Conservation (phyloP, 345 rosid genomes). For the Brassica juncea region DNA sequence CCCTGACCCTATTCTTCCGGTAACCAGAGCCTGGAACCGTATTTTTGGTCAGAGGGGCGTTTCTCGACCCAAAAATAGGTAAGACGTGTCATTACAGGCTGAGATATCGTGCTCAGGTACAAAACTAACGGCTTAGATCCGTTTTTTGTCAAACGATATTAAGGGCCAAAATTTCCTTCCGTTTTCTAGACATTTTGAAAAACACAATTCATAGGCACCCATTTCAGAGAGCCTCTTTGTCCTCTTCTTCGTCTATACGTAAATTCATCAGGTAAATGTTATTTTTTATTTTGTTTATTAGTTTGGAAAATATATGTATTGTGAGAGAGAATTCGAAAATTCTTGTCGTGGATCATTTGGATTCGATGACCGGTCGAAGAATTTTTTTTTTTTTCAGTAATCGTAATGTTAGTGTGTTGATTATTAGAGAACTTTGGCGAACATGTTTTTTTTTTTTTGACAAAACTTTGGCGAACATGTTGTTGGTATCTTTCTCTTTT, state of each 20-base stretch:
- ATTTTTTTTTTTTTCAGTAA: background rate
- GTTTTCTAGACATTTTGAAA: constrained; percentile 26
- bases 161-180: constrained; percentile 11
- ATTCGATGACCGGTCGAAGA: background rate
- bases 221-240: background rate
- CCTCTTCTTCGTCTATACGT: constrained; percentile 22
- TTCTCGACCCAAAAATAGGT: constrained; percentile 13
- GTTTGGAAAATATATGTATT: background rate
- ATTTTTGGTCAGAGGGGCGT: background rate
- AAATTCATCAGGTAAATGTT: constrained; percentile 17
- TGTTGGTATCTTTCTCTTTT: background rate
- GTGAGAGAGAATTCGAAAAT: background rate
- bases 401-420: background rate
- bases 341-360: background rate
- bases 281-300: background rate
- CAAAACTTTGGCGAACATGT: background rate
- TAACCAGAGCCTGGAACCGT: background rate
- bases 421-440: background rate
- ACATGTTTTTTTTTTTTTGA: background rate
- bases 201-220: background rate
- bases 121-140: background rate
- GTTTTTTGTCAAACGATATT: constrained; percentile 5
- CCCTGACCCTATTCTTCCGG: constrained; percentile 11
- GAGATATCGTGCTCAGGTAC: background rate
- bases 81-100: constrained; percentile 14